A percentile compares a stretch with the other conserved stretches of the same genome.
Evolutionary conservation across 2,329 filamentous ascomycete species (phyloP).

Genomic region (Trichoderma sp.): DNA sequence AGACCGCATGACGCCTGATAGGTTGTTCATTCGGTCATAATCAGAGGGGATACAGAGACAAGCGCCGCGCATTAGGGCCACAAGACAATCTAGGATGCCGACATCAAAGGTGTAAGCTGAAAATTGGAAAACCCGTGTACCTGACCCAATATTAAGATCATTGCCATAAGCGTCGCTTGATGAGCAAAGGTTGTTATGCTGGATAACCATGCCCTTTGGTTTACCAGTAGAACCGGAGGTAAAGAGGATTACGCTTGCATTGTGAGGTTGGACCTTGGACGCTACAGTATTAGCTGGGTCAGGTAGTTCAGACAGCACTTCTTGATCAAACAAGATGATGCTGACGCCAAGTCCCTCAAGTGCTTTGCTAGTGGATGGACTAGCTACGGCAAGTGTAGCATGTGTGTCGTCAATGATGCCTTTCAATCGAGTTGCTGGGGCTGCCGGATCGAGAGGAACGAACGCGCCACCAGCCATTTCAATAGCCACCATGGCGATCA

Average conservation of each 20-base stretch:
- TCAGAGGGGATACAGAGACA: slow-evolving; percentile 24
- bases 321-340: background rate
- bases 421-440: background rate
- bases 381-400: background rate
- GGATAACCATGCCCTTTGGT: slow-evolving; percentile 17
- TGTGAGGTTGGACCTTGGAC: background rate
- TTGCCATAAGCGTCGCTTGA: slow-evolving; percentile 14
- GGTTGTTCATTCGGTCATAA: slow-evolving; percentile 19
- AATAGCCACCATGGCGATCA: slow-evolving; percentile 21
- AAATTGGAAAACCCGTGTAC: slow-evolving; percentile 22
- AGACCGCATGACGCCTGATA: slow-evolving; percentile 16
- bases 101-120: slow-evolving; percentile 25
- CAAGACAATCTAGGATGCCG: slow-evolving; percentile 22
- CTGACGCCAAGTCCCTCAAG: background rate
- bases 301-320: background rate
- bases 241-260: slow-evolving; percentile 16
- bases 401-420: background rate
- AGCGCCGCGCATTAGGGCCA: slow-evolving; percentile 21
- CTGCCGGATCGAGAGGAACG: slow-evolving; percentile 20
- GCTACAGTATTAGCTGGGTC: background rate
- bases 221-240: slow-evolving; percentile 13
- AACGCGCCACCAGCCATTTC: slow-evolving; percentile 22
- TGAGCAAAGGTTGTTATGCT: slow-evolving; percentile 15
- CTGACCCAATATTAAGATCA: slow-evolving; percentile 6
- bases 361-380: background rate